These are phyloP conservation scores for Caloboletus firmus DNA, from an alignment of 1,284 basidiomycete genomes.

Conservation along the genomic window DNA sequence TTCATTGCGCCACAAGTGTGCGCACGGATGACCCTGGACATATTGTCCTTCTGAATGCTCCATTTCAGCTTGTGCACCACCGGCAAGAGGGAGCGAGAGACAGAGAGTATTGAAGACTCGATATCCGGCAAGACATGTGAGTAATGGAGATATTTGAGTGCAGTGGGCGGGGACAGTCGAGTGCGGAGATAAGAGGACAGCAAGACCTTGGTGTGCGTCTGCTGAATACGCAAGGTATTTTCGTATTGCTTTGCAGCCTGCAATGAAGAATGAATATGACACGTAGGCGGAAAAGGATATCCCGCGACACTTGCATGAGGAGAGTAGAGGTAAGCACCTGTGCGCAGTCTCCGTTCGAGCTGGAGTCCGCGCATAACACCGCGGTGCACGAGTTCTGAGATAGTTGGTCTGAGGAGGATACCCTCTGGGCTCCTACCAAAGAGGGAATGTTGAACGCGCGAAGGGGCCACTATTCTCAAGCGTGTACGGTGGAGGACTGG, in stretches of 20 bases:
- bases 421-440: slow-evolving; percentile 58
- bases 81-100: slow-evolving; percentile 46
- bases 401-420: slow-evolving; percentile 56
- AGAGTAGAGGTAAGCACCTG: slow-evolving; percentile 63
- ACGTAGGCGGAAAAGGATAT: not conserved
- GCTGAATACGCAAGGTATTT: slow-evolving; percentile 40
- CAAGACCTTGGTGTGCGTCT: slow-evolving; percentile 38
- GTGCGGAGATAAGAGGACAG: slow-evolving; percentile 41
- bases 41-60: slow-evolving; percentile 55
- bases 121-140: slow-evolving; percentile 43
- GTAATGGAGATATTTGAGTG: slow-evolving; percentile 35
- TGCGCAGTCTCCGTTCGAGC: slow-evolving; percentile 62
- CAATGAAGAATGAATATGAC: not conserved
- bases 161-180: slow-evolving; percentile 28
- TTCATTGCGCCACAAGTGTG: slow-evolving; percentile 31
- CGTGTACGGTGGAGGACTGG: slow-evolving; percentile 61
- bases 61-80: slow-evolving; percentile 46
- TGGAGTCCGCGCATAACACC: slow-evolving; percentile 66
- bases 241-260: slow-evolving; percentile 46
- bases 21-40: slow-evolving; percentile 52
- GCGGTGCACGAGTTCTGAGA: slow-evolving; percentile 63
- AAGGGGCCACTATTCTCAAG: slow-evolving; percentile 60
- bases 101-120: slow-evolving; percentile 36
- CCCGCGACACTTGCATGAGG: slow-evolving; percentile 45
- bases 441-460: slow-evolving; percentile 61